A percentile compares a stretch with the other conserved stretches of the same genome.
These are phyloP conservation scores for Leishmania mexicana DNA, from an alignment of 208 protist species.

Conservation along the genomic window DNA sequence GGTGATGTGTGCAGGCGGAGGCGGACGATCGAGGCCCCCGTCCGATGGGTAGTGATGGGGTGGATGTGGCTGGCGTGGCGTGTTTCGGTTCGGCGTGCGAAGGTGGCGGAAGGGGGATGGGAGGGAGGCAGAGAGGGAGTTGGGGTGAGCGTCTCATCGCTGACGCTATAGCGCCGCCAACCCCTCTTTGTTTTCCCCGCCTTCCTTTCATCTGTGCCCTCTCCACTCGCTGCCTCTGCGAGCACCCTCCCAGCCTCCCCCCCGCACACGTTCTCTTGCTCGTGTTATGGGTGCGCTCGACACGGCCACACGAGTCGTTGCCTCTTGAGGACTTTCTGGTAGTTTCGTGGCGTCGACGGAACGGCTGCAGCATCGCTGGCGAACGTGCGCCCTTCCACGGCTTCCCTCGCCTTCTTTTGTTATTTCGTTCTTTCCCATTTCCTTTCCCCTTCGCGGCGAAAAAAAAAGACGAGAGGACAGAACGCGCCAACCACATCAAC, in stretches of 20 bases:
- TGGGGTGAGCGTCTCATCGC: neutral
- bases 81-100: neutral
- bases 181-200: neutral
- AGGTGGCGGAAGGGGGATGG: too few species aligned
- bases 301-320: neutral
- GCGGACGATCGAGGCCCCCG: neutral
- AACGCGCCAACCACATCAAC: neutral
- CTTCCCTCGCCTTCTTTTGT: neutral
- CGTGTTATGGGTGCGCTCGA: neutral
- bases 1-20: neutral
- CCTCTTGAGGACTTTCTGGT: neutral
- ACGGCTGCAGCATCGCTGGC: neutral
- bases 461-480: neutral
- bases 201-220: neutral
- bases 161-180: neutral
- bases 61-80: neutral
- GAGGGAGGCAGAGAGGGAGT: neutral
- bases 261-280: conserved; percentile 8
- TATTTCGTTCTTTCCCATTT: neutral
- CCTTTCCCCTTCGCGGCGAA: neutral
- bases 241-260: neutral
- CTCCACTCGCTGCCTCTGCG: neutral
- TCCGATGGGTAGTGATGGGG: neutral
- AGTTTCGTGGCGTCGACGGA: neutral
- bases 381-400: neutral